A percentile compares a stretch with the other conserved stretches of the same genome.
phyloP scores from a whole-genome alignment of 768 basidiomycete species.

The Piloderma croceum region DNA sequence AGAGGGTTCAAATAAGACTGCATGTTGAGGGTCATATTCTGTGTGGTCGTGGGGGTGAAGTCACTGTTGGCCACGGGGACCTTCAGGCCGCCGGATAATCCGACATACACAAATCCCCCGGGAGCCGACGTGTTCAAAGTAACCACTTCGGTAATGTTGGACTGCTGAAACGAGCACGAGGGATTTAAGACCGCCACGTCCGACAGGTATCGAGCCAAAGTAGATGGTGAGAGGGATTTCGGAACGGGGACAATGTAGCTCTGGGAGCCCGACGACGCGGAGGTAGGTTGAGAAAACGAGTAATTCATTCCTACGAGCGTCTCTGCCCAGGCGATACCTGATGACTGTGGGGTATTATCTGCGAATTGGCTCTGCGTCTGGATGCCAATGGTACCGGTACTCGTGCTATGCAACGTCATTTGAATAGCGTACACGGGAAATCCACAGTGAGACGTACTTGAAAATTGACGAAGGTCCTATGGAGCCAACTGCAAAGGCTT shows the following conservation, averaged over 20 bases:
- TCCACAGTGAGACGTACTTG: too few species aligned
- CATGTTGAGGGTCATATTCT: too few species aligned
- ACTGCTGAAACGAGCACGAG: constrained; percentile 21
- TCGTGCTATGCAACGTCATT: not conserved
- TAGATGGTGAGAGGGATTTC: constrained; percentile 12
- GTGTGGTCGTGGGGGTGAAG: too few species aligned
- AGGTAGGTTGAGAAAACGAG: not conserved
- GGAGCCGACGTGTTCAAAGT: too few species aligned
- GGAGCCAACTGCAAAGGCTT: too few species aligned
- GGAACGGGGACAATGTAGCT: constrained; percentile 17
- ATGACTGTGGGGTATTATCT: not conserved
- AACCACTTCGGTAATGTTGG: too few species aligned
- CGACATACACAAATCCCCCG: too few species aligned
- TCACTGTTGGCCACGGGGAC: too few species aligned
- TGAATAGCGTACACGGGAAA: too few species aligned
- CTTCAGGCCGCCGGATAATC: too few species aligned
- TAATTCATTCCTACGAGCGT: not conserved
- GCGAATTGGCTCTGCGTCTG: not conserved
- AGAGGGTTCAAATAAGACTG: too few species aligned
- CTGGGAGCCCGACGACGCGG: not conserved
- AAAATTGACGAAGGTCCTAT: too few species aligned
- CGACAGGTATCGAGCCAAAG: constrained; percentile 22
- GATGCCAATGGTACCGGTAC: not conserved
- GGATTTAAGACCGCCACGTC: constrained; percentile 25
- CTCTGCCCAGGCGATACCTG: not conserved